Conservation (phyloP, 805 yeast genomes). For the Candida ortonii region DNA sequence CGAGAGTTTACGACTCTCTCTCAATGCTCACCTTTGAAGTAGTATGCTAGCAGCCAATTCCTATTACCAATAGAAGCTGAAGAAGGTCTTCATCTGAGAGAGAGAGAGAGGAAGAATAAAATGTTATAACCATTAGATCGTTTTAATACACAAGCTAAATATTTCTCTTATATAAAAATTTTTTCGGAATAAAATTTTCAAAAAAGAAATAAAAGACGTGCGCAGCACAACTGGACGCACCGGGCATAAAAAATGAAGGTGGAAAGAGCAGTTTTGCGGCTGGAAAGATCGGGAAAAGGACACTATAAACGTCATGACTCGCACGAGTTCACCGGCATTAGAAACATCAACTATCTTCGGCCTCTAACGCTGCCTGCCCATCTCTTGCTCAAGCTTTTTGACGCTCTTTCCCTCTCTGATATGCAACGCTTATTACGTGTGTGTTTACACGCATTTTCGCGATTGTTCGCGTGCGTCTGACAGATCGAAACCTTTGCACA, state of each 20-base stretch:
- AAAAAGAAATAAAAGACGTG: conserved; percentile 4
- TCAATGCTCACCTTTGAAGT: no score
- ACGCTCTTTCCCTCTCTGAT: conserved; percentile 2
- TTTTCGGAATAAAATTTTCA: conserved; percentile 2
- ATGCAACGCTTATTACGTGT: conserved; percentile 14
- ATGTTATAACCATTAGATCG: conserved; percentile 3
- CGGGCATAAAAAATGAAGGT: no score
- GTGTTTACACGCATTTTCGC: no score
- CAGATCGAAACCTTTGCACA: conserved; percentile 6
- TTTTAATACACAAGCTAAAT: neutral
- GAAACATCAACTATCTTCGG: no score
- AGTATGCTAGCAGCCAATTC: no score
- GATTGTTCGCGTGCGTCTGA: neutral
- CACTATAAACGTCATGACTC: neutral
- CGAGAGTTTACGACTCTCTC: conserved; percentile 9
- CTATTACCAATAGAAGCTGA: no score
- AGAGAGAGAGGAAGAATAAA: conserved; percentile 39
- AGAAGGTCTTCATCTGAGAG: conserved; percentile 37
- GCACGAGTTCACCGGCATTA: no score
- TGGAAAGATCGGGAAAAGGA: neutral
- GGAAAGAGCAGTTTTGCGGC: no score
- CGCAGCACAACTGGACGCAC: conserved; percentile 1
- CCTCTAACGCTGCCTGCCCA: no score
- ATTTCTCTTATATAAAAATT: neutral
- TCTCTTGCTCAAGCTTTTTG: neutral